These are phyloP conservation scores for Moniliella sp. DNA, from an alignment of 1,284 basidiomycete species.

Conservation along the genomic window DNA sequence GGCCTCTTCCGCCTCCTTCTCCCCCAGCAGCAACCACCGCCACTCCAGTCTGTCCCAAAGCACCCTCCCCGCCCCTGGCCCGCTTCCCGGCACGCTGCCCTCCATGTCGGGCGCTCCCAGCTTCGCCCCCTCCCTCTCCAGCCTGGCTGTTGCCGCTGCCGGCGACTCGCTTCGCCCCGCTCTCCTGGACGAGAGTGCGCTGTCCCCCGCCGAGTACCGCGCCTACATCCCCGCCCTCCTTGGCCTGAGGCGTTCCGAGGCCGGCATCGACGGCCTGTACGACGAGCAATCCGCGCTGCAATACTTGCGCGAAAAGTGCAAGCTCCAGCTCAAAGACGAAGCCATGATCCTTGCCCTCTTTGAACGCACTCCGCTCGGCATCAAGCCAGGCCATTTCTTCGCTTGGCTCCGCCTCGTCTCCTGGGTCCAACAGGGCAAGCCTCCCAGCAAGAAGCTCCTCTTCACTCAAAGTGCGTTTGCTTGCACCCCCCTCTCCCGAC, in stretches of 20 bases:
- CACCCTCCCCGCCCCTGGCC: too few relatives aligned
- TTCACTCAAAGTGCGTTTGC: conserved; percentile 22
- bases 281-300: conserved; percentile 28
- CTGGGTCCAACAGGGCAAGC: conserved; percentile 23
- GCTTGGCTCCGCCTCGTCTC: conserved; percentile 27
- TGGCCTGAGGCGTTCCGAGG: conserved; percentile 18
- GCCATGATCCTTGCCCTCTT: conserved; percentile 28
- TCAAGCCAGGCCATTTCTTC: conserved; percentile 24
- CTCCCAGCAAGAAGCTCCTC: conserved; percentile 11
- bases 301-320: conserved; percentile 23
- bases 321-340: conserved; percentile 23
- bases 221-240: conserved; percentile 15
- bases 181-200: conserved; percentile 23
- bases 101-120: too few relatives aligned
- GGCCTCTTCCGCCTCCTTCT: too few relatives aligned
- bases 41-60: too few relatives aligned
- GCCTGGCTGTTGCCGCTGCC: conserved; percentile 3
- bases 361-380: conserved; percentile 25
- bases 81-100: too few relatives aligned
- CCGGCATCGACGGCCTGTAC: conserved; percentile 17
- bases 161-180: conserved; percentile 7
- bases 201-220: conserved; percentile 25
- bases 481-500: too few relatives aligned
- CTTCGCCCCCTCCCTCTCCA: too few relatives aligned
- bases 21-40: too few relatives aligned